Conservation (phyloP, 148 eudicot species). For the Rhododendron griersonianum region DNA sequence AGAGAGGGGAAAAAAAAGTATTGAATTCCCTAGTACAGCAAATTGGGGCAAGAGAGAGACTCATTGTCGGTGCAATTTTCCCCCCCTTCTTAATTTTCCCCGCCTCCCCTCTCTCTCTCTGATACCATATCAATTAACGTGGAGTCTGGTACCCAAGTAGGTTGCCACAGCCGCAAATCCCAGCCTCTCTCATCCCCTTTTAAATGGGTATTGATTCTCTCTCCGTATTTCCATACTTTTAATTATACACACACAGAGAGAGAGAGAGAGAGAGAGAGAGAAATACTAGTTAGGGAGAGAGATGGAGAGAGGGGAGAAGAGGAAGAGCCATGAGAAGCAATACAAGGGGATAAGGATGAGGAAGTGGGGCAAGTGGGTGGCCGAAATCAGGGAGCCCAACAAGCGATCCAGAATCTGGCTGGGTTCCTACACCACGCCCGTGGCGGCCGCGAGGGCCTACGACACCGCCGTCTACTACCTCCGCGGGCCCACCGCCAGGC, state of each 20-base stretch:
- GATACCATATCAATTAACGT: neutral
- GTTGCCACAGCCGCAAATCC: neutral
- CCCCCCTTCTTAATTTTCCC: neutral
- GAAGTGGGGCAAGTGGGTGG: conserved; percentile 66
- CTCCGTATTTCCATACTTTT: neutral
- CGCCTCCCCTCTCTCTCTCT: neutral
- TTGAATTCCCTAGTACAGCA: neutral
- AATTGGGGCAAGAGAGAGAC: neutral
- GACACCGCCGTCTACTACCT: conserved; percentile 56
- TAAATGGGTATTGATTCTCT: neutral
- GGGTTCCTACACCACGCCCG: conserved; percentile 49
- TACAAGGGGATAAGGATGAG: conserved; percentile 47
- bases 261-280: neutral
- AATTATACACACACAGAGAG: neutral
- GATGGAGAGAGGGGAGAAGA: conserved; percentile 19
- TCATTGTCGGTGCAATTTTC: neutral
- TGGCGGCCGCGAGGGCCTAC: conserved; percentile 61
- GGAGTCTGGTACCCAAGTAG: neutral
- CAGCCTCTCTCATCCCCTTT: neutral
- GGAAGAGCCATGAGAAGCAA: conserved; percentile 15
- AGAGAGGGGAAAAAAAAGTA: neutral
- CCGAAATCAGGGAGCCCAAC: conserved; percentile 55
- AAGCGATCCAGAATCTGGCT: conserved; percentile 53
- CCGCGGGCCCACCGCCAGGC: conserved; percentile 45
- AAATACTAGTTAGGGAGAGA: neutral